Evolutionary conservation across 768 basidiomycete species (phyloP).

Genomic region (Neoboletus subvelutipes): DNA sequence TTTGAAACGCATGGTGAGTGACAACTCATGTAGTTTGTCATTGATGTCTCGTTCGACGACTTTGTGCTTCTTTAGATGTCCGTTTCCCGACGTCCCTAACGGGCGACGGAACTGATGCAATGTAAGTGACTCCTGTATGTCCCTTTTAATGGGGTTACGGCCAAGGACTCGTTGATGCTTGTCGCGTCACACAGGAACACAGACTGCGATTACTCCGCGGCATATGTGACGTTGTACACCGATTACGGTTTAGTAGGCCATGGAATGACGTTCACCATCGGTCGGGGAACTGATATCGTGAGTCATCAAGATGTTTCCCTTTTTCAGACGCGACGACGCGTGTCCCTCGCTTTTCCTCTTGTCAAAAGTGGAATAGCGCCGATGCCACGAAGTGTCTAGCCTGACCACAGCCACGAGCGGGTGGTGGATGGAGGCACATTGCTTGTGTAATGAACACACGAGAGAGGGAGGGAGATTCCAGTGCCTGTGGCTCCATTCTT

Average conservation of each 20-base stretch:
- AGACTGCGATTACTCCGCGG: conserved; percentile 92
- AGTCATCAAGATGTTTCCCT: conserved; percentile 6
- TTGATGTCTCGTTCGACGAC: background rate
- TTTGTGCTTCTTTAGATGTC: conserved; percentile 50
- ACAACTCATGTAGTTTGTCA: background rate
- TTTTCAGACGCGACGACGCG: background rate
- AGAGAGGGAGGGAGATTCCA: background rate
- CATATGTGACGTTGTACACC: conserved; percentile 77
- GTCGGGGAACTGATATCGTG: conserved; percentile 90
- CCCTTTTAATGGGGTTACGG: too few species aligned
- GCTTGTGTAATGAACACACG: background rate
- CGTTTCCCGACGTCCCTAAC: conserved; percentile 90
- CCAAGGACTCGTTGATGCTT: background rate
- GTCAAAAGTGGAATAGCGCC: background rate
- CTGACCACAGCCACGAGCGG: background rate
- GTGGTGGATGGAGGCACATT: background rate
- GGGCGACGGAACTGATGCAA: conserved; percentile 91
- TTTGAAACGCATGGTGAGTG: conserved; percentile 55
- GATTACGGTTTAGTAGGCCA: conserved; percentile 66
- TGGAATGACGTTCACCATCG: conserved; percentile 92
- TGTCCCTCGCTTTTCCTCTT: background rate
- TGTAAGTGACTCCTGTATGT: conserved; percentile 44
- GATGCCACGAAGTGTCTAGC: background rate
- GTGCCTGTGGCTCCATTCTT: background rate
- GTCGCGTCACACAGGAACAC: conserved; percentile 62